These are phyloP conservation scores for Ilex paraguariensis DNA, from an alignment of 305 asterid species.

Conservation along the genomic window DNA sequence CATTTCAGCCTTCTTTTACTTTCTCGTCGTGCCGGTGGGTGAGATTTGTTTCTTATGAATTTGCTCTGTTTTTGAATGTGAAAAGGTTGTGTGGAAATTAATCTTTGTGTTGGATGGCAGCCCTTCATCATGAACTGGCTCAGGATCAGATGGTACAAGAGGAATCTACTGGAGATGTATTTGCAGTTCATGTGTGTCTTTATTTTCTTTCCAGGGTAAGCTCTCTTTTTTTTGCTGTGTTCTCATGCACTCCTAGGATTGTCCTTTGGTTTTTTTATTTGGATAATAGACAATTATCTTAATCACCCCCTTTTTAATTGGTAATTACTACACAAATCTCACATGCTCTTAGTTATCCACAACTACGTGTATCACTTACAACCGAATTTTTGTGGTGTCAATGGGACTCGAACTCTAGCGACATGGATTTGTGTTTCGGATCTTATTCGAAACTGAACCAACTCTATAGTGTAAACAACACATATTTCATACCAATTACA, in stretches of 20 bases:
- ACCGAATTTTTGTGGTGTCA: too few species aligned
- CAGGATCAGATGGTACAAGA: constrained; percentile 77
- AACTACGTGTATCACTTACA: too few species aligned
- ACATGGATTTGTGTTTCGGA: too few species aligned
- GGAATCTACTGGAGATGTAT: constrained; percentile 78
- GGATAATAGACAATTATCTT: too few species aligned
- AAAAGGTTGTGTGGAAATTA: neutral
- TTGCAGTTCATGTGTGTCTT: constrained; percentile 85
- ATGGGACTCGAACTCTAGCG: too few species aligned
- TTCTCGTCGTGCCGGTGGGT: constrained; percentile 70
- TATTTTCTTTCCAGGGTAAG: constrained; percentile 83
- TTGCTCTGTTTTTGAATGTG: neutral
- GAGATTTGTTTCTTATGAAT: neutral
- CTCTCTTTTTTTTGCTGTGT: neutral
- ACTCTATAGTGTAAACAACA: too few species aligned
- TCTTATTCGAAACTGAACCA: too few species aligned
- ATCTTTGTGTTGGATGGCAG: constrained; percentile 33
- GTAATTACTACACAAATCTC: too few species aligned
- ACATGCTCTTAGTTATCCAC: too few species aligned
- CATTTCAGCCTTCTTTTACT: constrained; percentile 71
- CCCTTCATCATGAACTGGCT: constrained; percentile 90
- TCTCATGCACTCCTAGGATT: neutral
- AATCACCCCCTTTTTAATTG: too few species aligned
- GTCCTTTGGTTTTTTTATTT: too few species aligned
- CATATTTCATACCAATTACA: too few species aligned